A percentile compares a stretch with the other conserved stretches of the same genome.
Evolutionary conservation across 768 basidiomycete genomes (phyloP).

Genomic region (Pleurotus salmoneostramineus): DNA sequence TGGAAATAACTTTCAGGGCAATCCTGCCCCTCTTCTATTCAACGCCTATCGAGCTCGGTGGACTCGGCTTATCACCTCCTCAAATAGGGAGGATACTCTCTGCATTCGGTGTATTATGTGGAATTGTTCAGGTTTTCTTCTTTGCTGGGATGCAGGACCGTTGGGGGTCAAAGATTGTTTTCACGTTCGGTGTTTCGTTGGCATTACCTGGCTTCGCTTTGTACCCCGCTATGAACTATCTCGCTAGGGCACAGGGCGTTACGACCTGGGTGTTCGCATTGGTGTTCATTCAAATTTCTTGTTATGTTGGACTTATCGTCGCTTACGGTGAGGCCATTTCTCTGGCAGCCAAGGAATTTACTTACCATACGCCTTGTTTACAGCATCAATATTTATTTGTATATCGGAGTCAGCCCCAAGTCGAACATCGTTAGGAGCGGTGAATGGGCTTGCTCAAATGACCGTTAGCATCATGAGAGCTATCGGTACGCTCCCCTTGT

Average conservation of each 20-base stretch:
- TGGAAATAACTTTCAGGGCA: constrained; percentile 30
- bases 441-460: constrained; percentile 1
- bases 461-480: neutral
- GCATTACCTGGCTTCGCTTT: constrained; percentile 41
- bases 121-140: constrained; percentile 48
- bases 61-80: constrained; percentile 51
- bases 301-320: constrained; percentile 25
- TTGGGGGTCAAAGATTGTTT: constrained; percentile 53
- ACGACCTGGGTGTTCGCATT: constrained; percentile 23
- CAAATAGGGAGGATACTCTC: constrained; percentile 53
- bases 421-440: neutral
- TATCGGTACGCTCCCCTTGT: neutral
- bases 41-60: constrained; percentile 52
- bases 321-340: constrained; percentile 20
- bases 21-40: constrained; percentile 53
- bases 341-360: too few species aligned
- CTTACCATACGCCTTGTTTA: neutral
- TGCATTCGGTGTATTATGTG: constrained; percentile 47
- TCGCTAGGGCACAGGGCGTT: constrained; percentile 28
- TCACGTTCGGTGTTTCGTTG: constrained; percentile 34
- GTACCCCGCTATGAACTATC: constrained; percentile 46
- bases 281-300: constrained; percentile 21
- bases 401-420: constrained; percentile 2
- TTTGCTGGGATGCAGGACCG: constrained; percentile 49
- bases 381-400: neutral